Percentiles rank a stretch among this genome's conserved stretches.
Evolutionary conservation across 345 rosid genomes (phyloP).

Genomic region (Murraya koenigii): DNA sequence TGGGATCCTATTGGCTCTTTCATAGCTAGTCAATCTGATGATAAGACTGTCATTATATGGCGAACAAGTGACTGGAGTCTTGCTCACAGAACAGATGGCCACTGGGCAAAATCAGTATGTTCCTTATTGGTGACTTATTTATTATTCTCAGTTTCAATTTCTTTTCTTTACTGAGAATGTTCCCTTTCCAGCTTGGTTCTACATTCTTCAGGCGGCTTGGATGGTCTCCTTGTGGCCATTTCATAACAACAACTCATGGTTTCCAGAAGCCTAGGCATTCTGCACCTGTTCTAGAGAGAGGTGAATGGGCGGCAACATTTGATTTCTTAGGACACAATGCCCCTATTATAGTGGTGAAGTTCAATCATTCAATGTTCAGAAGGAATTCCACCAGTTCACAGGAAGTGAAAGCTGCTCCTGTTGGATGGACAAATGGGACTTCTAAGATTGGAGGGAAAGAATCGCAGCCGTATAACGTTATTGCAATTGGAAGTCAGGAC

Average conservation of each 20-base stretch:
- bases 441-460: slow-evolving; percentile 81
- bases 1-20: slow-evolving; percentile 99
- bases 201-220: slow-evolving; percentile 99
- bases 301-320: slow-evolving; percentile 96
- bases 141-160: slow-evolving; percentile 10
- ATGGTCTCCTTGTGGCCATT: slow-evolving; percentile 99
- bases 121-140: background rate
- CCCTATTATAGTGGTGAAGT: slow-evolving; percentile 91
- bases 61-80: slow-evolving; percentile 98
- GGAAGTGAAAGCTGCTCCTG: slow-evolving; percentile 50
- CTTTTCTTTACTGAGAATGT: slow-evolving; percentile 21
- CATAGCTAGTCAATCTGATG: slow-evolving; percentile 98
- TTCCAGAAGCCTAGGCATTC: slow-evolving; percentile 99
- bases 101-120: slow-evolving; percentile 97
- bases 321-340: slow-evolving; percentile 99
- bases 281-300: slow-evolving; percentile 98
- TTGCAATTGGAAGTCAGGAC: slow-evolving; percentile 99
- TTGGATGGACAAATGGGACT: slow-evolving; percentile 88
- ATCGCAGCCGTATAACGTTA: slow-evolving; percentile 81
- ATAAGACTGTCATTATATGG: slow-evolving; percentile 98
- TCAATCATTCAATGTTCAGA: slow-evolving; percentile 94
- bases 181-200: slow-evolving; percentile 76
- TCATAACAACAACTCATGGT: slow-evolving; percentile 95
- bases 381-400: slow-evolving; percentile 47
- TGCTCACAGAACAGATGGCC: slow-evolving; percentile 93